Percentiles rank a stretch among this genome's conserved stretches.
Evolutionary conservation across 768 basidiomycete species (phyloP).

Genomic region (Rubroboletus pulcherrimus): DNA sequence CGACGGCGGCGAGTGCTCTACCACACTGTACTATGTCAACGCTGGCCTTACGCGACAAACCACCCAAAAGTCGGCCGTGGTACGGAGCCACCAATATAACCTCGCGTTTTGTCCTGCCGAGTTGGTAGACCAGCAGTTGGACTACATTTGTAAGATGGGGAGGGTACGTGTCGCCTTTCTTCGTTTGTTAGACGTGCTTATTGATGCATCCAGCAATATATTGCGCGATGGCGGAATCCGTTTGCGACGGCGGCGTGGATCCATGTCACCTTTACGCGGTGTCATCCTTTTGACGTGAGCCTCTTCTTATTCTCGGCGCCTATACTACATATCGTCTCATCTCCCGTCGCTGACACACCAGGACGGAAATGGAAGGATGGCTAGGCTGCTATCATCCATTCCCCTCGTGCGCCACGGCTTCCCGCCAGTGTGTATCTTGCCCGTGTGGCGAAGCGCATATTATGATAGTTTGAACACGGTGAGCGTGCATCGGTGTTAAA

Average conservation of each 20-base stretch:
- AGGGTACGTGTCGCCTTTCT: conserved; percentile 16
- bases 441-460: conserved; percentile 21
- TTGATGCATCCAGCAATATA: conserved; percentile 29
- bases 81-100: conserved; percentile 32
- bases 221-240: conserved; percentile 35
- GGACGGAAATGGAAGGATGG: conserved; percentile 37
- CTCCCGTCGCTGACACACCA: background rate
- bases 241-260: conserved; percentile 37
- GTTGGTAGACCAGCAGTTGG: conserved; percentile 30
- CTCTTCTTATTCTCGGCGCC: background rate
- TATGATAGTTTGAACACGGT: conserved; percentile 34
- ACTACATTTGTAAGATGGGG: conserved; percentile 35
- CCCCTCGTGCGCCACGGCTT: conserved; percentile 32
- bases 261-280: conserved; percentile 33
- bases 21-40: conserved; percentile 26
- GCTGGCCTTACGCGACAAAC: conserved; percentile 28
- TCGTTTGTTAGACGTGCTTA: background rate
- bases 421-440: conserved; percentile 29
- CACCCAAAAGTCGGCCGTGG: conserved; percentile 28
- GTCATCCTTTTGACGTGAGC: conserved; percentile 35
- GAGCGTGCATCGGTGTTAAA: background rate
- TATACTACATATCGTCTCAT: background rate
- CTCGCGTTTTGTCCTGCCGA: conserved; percentile 32
- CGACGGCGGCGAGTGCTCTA: conserved; percentile 5
- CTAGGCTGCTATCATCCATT: conserved; percentile 33